Conservation (phyloP, 345 rosid species). For the Trapa bicornis region DNA sequence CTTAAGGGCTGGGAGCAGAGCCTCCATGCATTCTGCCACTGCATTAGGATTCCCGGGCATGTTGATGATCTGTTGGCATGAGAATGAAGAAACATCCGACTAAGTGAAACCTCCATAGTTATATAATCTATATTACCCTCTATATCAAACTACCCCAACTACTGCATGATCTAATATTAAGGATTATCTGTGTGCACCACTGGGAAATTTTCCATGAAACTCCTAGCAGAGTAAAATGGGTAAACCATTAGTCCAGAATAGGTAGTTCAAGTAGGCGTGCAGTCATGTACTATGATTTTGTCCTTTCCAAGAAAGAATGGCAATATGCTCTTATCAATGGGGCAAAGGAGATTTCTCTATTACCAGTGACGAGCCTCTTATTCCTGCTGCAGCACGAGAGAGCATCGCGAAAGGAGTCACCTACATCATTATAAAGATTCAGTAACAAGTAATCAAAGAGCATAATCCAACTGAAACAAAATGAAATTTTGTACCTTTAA, state of each 20-base stretch:
- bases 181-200: too few species aligned
- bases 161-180: too few species aligned
- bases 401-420: slow-evolving; percentile 94
- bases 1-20: slow-evolving; percentile 74
- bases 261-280: too few species aligned
- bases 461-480: background rate
- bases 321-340: background rate
- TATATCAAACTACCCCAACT: too few species aligned
- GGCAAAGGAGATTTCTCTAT: slow-evolving; percentile 3
- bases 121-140: background rate
- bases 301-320: background rate
- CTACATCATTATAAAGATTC: slow-evolving; percentile 21
- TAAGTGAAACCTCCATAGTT: background rate
- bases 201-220: too few species aligned
- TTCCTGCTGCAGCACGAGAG: slow-evolving; percentile 88
- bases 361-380: slow-evolving; percentile 92
- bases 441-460: background rate
- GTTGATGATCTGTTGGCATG: slow-evolving; percentile 58
- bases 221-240: too few species aligned
- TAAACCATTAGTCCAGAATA: too few species aligned
- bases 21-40: slow-evolving; percentile 87
- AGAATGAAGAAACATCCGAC: background rate
- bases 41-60: slow-evolving; percentile 98
- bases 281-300: background rate
- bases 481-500: slow-evolving; percentile 43